Conservation (phyloP, 306 rosid species). For the Morella rubra region DNA sequence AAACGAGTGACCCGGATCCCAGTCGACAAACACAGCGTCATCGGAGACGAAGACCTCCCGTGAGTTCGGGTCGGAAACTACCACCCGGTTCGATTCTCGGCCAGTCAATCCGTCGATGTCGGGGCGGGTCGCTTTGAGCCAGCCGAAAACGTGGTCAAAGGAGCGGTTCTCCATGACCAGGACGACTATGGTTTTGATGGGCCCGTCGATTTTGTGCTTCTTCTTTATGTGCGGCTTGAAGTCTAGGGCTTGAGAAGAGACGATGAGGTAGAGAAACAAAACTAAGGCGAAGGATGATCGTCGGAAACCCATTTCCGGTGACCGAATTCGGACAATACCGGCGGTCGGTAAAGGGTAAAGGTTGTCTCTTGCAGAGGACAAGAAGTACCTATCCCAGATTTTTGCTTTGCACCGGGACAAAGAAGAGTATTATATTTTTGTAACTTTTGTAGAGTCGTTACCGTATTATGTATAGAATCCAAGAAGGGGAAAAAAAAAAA, state of each 20-base stretch:
- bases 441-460: background rate
- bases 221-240: slow-evolving; percentile 24
- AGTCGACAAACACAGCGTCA: slow-evolving; percentile 68
- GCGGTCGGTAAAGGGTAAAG: background rate
- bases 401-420: background rate
- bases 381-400: background rate
- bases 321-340: slow-evolving; percentile 6
- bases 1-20: slow-evolving; percentile 87
- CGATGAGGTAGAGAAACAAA: slow-evolving; percentile 43
- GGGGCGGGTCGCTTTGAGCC: slow-evolving; percentile 76
- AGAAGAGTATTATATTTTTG: background rate
- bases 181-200: slow-evolving; percentile 76
- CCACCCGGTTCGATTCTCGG: slow-evolving; percentile 60
- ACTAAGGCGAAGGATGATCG: slow-evolving; percentile 18
- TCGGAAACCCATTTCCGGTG: slow-evolving; percentile 61
- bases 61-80: slow-evolving; percentile 37
- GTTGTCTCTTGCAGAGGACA: background rate
- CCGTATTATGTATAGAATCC: no score
- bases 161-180: slow-evolving; percentile 94
- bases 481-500: no score
- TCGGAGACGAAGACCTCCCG: slow-evolving; percentile 44
- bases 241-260: slow-evolving; percentile 32
- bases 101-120: slow-evolving; percentile 79
- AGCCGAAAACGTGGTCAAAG: slow-evolving; percentile 84
- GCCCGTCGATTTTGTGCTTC: slow-evolving; percentile 59